Conservation (phyloP, 2,329 filamentous ascomycete species). For the Helotiales sp. region DNA sequence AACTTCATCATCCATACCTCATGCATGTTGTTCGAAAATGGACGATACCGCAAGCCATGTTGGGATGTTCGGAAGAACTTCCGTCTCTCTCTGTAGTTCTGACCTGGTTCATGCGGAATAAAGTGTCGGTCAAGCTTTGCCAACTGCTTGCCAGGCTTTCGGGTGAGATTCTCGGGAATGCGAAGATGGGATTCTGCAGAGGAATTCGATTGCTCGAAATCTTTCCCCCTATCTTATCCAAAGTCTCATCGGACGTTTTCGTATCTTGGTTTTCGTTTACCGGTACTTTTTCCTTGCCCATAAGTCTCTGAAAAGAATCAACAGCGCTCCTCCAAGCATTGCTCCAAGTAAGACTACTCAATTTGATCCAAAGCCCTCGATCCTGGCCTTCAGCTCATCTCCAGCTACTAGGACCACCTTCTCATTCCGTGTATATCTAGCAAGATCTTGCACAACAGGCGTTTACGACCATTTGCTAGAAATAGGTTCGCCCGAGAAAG, state of each 20-base stretch:
- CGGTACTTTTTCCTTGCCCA: not conserved
- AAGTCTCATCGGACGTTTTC: no score
- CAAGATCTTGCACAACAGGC: not conserved
- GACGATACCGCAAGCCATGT: not conserved
- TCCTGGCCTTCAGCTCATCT: not conserved
- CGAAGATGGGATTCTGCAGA: not conserved
- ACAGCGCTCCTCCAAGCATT: no score
- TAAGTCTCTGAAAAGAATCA: no score
- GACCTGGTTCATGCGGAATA: not conserved
- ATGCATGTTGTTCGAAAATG: not conserved
- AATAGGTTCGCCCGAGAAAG: not conserved
- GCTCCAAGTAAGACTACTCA: not conserved
- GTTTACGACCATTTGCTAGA: no score
- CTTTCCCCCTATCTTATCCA: no score
- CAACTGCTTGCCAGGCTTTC: not conserved
- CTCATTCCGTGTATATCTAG: not conserved
- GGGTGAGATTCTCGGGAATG: not conserved
- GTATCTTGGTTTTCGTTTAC: not conserved
- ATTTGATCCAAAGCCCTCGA: not conserved
- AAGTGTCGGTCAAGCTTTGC: not conserved
- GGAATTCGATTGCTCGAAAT: not conserved
- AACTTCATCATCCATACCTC: conserved; percentile 1
- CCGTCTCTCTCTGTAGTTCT: not conserved
- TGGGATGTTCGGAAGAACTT: not conserved
- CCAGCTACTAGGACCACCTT: not conserved